Conservation (phyloP, 306 rosid species). For the Castanea mollissima region DNA sequence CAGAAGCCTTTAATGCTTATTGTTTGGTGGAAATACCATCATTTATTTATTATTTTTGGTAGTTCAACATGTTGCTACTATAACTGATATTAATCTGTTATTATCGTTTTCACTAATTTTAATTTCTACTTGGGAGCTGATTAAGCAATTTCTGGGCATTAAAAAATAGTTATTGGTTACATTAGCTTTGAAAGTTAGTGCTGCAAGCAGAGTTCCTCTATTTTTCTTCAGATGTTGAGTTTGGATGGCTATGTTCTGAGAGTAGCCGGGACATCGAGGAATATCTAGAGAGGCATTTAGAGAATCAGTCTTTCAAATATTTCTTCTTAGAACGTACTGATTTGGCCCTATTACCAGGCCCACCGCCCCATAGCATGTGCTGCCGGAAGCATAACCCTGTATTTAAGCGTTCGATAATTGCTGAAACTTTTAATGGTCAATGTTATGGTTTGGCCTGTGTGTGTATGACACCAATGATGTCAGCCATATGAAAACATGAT, state of each 20-base stretch:
- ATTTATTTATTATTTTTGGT: not conserved
- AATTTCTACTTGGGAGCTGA: not conserved
- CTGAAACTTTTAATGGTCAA: not conserved
- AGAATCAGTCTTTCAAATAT: too few species aligned
- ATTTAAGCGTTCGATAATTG: not conserved
- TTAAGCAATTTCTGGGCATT: not conserved
- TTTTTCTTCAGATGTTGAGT: not conserved
- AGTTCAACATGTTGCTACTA: constrained; percentile 1
- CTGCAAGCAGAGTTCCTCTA: not conserved
- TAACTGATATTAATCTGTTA: not conserved
- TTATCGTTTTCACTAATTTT: not conserved
- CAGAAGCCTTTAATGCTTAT: not conserved
- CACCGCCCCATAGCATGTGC: too few species aligned
- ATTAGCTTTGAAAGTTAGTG: not conserved
- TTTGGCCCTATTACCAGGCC: too few species aligned
- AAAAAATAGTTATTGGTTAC: not conserved
- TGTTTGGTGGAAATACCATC: not conserved
- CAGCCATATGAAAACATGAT: not conserved
- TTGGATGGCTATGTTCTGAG: not conserved
- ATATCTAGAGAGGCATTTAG: too few species aligned
- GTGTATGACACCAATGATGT: not conserved
- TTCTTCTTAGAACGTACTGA: too few species aligned
- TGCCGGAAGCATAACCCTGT: too few species aligned
- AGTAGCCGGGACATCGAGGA: too few species aligned
- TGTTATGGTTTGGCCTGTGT: not conserved